phyloP scores from a whole-genome alignment of 208 protist genomes.

The Acanthamoeba sp. region DNA sequence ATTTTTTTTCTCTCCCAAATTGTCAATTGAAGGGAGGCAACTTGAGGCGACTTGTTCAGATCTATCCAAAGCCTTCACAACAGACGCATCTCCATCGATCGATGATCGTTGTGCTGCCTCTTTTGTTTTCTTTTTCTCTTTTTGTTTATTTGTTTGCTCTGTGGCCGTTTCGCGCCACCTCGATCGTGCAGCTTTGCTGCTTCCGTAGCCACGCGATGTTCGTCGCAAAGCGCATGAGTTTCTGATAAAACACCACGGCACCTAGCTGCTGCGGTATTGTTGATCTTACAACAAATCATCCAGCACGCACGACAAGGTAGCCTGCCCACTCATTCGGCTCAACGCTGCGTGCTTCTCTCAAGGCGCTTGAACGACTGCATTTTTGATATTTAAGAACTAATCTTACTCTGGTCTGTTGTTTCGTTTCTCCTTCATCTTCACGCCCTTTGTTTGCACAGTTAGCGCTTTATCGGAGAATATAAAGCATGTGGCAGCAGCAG shows the following conservation, averaged over 20 bases:
- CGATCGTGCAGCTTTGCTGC: background rate
- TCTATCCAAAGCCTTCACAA: background rate
- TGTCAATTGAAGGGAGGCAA: background rate
- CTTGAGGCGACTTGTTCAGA: no score
- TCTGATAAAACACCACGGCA: background rate
- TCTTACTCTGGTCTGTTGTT: no score
- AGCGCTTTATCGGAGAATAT: background rate
- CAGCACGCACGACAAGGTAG: no score
- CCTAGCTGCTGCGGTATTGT: no score
- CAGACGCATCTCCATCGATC: constrained; percentile 6
- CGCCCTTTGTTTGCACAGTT: no score
- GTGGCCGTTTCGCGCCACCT: background rate
- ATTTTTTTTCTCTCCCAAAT: background rate
- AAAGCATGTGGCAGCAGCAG: background rate
- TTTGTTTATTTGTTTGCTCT: background rate
- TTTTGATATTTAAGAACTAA: no score
- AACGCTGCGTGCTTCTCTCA: no score
- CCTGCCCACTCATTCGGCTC: no score
- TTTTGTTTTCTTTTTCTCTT: background rate
- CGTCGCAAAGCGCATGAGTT: background rate
- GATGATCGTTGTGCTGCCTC: background rate
- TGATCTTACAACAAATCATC: background rate
- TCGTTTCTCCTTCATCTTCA: no score
- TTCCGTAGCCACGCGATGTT: background rate
- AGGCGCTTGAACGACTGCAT: no score